A percentile compares a stretch with the other conserved stretches of the same genome.
phyloP scores from a whole-genome alignment of 1,284 basidiomycete species.

The Malassezia yamatoensis region DNA sequence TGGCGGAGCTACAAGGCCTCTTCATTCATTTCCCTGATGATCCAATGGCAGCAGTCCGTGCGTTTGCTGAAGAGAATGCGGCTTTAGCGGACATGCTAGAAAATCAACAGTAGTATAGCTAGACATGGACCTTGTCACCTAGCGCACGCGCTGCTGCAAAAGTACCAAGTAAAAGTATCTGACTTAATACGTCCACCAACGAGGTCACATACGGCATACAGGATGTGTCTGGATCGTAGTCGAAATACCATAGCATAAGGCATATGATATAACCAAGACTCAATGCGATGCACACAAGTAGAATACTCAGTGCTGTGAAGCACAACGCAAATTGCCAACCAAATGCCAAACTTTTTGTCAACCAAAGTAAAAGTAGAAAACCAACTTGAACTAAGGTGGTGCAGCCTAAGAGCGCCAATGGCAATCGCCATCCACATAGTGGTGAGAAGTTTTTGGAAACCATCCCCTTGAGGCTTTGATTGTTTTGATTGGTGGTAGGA shows the following conservation, averaged over 20 bases:
- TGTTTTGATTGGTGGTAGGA: background rate
- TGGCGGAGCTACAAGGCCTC: conserved; percentile 47
- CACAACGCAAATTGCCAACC: conserved; percentile 29
- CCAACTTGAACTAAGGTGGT: conserved; percentile 24
- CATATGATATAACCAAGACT: conserved; percentile 62
- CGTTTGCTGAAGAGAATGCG: conserved; percentile 19
- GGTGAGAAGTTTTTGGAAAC: conserved; percentile 7
- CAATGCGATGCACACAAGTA: conserved; percentile 55
- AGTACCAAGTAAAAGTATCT: conserved; percentile 59
- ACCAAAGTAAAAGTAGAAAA: conserved; percentile 30
- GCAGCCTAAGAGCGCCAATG: conserved; percentile 29
- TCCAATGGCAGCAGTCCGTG: conserved; percentile 29
- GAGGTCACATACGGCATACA: conserved; percentile 83
- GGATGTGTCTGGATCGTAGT: conserved; percentile 75
- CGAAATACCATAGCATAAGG: conserved; percentile 66
- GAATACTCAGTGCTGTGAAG: conserved; percentile 17
- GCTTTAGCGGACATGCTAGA: background rate
- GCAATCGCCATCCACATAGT: conserved; percentile 37
- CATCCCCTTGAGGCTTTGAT: background rate
- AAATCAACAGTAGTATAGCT: background rate
- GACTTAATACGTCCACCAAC: conserved; percentile 80
- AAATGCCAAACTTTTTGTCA: conserved; percentile 29
- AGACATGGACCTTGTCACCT: conserved; percentile 31
- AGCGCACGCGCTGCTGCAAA: conserved; percentile 49
- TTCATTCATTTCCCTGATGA: conserved; percentile 45